A percentile compares a stretch with the other conserved stretches of the same genome.
These are phyloP conservation scores for Macaranga tanarius DNA, from an alignment of 441 rosid genomes.

Conservation along the genomic window DNA sequence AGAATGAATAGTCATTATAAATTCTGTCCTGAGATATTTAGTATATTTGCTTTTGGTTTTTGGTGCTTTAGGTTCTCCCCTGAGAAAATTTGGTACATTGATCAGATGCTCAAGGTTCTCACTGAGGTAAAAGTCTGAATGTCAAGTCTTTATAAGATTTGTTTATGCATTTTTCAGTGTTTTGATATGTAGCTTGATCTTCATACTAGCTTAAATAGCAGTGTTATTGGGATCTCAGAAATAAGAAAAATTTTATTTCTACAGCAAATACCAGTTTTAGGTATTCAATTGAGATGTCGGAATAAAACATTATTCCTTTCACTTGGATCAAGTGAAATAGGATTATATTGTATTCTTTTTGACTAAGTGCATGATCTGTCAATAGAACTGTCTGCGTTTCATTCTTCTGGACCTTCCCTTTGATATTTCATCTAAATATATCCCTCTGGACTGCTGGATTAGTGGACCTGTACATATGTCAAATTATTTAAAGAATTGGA, in stretches of 20 bases:
- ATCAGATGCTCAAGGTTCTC: constrained; percentile 99
- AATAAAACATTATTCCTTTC: background rate
- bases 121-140: constrained; percentile 70
- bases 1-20: constrained; percentile 7
- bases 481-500: background rate
- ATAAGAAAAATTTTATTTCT: constrained; percentile 2
- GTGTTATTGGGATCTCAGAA: background rate
- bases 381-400: background rate
- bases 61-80: constrained; percentile 78
- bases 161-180: constrained; percentile 6
- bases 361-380: background rate
- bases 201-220: background rate
- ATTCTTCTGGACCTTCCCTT: background rate
- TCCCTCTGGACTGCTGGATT: background rate
- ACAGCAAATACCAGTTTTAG: background rate
- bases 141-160: constrained; percentile 6
- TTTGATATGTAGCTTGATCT: constrained; percentile 1
- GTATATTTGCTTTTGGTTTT: constrained; percentile 30
- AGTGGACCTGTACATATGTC: background rate
- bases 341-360: background rate
- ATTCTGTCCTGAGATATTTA: constrained; percentile 10
- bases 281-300: constrained; percentile 6
- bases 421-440: background rate
- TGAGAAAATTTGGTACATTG: constrained; percentile 94
- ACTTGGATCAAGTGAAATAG: background rate